Conservation (phyloP, 2,329 filamentous ascomycete species). For the Beauveria asiatica region DNA sequence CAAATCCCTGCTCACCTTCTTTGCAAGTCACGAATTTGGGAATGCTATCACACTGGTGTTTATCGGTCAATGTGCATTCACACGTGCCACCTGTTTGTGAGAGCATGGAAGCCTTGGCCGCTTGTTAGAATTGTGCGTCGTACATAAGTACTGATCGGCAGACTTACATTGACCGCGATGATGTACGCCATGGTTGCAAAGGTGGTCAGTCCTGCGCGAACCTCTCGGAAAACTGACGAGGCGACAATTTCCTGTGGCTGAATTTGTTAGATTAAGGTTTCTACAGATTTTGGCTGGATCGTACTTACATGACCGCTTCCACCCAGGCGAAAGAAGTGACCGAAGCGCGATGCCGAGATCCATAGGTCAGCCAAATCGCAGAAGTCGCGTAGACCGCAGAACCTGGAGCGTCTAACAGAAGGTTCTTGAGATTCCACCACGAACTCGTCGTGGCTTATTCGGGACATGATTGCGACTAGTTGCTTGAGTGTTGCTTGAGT, state of each 20-base stretch:
- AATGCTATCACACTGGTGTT: conserved; percentile 40
- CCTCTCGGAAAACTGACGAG: conserved; percentile 65
- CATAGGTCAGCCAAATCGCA: conserved; percentile 28
- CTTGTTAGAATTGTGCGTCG: conserved; percentile 5
- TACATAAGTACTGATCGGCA: neutral
- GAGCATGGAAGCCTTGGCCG: conserved; percentile 56
- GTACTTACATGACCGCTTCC: conserved; percentile 59
- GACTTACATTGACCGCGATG: conserved; percentile 59
- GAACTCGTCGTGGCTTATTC: conserved; percentile 9
- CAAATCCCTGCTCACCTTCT: conserved; percentile 29
- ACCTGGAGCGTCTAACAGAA: conserved; percentile 18
- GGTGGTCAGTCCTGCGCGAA: conserved; percentile 72
- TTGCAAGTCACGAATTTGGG: conserved; percentile 37
- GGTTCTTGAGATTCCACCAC: conserved; percentile 11
- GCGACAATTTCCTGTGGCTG: conserved; percentile 60
- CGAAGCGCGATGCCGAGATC: conserved; percentile 38
- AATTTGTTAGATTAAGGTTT: neutral
- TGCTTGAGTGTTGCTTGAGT: neutral
- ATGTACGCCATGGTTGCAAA: conserved; percentile 81
- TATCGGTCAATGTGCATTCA: conserved; percentile 44
- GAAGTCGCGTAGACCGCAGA: conserved; percentile 27
- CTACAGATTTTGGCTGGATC: neutral
- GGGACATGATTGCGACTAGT: neutral
- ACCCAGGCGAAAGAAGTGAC: conserved; percentile 56
- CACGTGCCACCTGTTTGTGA: conserved; percentile 72